phyloP scores from a whole-genome alignment of 2,329 filamentous ascomycete species.

The Calonectria fujianensis region DNA sequence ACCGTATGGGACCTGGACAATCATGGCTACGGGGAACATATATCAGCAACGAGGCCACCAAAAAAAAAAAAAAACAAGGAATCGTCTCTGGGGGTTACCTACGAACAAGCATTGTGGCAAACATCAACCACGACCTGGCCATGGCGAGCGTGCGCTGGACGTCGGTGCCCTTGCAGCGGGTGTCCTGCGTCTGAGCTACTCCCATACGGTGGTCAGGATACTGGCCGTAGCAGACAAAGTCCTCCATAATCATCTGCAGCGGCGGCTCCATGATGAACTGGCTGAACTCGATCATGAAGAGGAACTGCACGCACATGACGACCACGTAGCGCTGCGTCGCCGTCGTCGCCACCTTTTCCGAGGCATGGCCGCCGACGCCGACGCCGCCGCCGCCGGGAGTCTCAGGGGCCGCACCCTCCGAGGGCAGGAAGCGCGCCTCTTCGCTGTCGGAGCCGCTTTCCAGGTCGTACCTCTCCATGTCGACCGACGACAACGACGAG shows the following conservation, averaged over 20 bases:
- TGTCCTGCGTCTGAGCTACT: conserved; percentile 58
- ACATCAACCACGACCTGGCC: conserved; percentile 68
- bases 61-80: neutral
- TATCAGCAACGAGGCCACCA: neutral
- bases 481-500: conserved; percentile 1
- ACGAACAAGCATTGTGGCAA: conserved; percentile 69
- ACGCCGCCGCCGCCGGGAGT: neutral
- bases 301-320: conserved; percentile 59
- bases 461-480: conserved; percentile 8
- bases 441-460: conserved; percentile 14
- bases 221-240: conserved; percentile 70
- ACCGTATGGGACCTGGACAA: conserved; percentile 66
- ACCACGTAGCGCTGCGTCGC: conserved; percentile 12
- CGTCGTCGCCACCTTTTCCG: neutral
- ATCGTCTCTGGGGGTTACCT: conserved; percentile 40
- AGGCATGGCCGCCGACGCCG: neutral
- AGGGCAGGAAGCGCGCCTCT: conserved; percentile 14
- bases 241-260: conserved; percentile 70
- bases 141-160: conserved; percentile 72
- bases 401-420: neutral
- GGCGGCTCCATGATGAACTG: conserved; percentile 64
- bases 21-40: conserved; percentile 55
- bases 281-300: conserved; percentile 67
- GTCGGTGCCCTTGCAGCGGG: conserved; percentile 67
- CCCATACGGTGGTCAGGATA: conserved; percentile 63